These are phyloP conservation scores for Didymella lethalis DNA, from an alignment of 2,329 filamentous ascomycete species.

Conservation along the genomic window DNA sequence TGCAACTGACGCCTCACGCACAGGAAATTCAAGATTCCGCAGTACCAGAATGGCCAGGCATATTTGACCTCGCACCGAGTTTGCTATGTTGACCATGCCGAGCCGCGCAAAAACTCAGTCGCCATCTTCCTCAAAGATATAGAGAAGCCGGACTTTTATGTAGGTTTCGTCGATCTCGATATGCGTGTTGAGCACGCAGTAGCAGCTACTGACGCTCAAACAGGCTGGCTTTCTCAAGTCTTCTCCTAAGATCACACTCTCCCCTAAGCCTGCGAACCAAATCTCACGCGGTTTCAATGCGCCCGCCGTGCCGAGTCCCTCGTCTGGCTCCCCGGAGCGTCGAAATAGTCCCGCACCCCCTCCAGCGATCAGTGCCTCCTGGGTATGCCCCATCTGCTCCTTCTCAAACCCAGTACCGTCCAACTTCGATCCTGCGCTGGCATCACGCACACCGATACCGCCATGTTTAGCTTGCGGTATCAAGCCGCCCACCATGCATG, in stretches of 20 bases:
- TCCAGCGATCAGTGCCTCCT: slow-evolving; percentile 73
- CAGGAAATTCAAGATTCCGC: slow-evolving; percentile 93
- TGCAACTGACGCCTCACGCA: slow-evolving; percentile 24
- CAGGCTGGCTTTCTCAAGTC: slow-evolving; percentile 93
- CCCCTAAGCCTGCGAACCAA: slow-evolving; percentile 79
- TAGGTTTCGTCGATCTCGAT: slow-evolving; percentile 22
- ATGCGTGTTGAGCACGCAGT: slow-evolving; percentile 4
- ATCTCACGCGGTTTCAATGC: slow-evolving; percentile 61
- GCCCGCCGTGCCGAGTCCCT: slow-evolving; percentile 46
- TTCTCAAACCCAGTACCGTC: slow-evolving; percentile 92
- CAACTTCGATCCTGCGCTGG: slow-evolving; percentile 87
- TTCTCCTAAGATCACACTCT: slow-evolving; percentile 88
- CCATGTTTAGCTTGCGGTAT: slow-evolving; percentile 94
- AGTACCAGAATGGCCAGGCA: slow-evolving; percentile 94
- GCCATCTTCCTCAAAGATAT: slow-evolving; percentile 90
- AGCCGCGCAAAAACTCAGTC: slow-evolving; percentile 84
- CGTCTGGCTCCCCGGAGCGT: slow-evolving; percentile 43
- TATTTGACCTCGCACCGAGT: slow-evolving; percentile 95
- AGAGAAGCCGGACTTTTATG: slow-evolving; percentile 80
- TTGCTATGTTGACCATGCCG: slow-evolving; percentile 90
- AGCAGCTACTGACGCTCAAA: slow-evolving; percentile 28
- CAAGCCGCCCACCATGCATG: slow-evolving; percentile 81
- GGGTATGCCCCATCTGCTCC: slow-evolving; percentile 95
- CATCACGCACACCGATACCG: slow-evolving; percentile 79
- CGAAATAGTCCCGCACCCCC: slow-evolving; percentile 55